Evolutionary conservation across 2,329 filamentous ascomycete species (phyloP), one percentile per base, ranked within the genome.

Genomic region (Nannizzia gypsea): DNA sequence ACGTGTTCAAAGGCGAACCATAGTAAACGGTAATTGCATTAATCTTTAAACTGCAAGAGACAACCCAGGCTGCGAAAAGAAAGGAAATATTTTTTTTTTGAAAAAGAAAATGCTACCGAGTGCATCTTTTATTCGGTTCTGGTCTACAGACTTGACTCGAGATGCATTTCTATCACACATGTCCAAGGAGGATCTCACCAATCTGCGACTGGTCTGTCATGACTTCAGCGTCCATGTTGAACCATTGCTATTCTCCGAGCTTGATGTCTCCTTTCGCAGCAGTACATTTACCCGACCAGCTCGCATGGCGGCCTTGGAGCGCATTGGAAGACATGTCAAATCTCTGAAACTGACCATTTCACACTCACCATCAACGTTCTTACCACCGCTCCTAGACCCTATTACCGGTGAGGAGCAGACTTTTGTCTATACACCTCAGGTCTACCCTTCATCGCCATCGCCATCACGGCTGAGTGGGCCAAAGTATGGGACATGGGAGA

Each of bases 341-440:
- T 86, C 86, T 61, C 78, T 95, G 59, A 88, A 82, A 60, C 95
- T 96, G 75, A 80, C 80, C 69, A 81, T 95, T 65, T 82, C 88
- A 28, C 89, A 95, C 73, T 84, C 83, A 4, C 76, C 82, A n/a
- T 82, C 88, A 58, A 93, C 88, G 46, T 91, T 91, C 69, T 79
- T 95, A 6, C 88, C 90, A 15, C 90, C 90, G n/a, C 80, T 96
- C 52, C 80, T 95, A 42, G 86, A 95, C 69, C 87, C 88, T 2
- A 72, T 80, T 63, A 90, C 85, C 8, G 89, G 90, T 48, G 83
- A 83, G 63, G 89, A 95, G 76, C 83, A 89, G 68, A 83, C 78
- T 66, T 95, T 95, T 72, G 77, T 90, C 56, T 95, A 95, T 75
- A 87, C 83, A 60, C 90, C 90, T 15, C 86, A 90, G 68, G 83